phyloP scores from a whole-genome alignment of 2,329 filamentous ascomycete species.

The Monosporascus sp. region DNA sequence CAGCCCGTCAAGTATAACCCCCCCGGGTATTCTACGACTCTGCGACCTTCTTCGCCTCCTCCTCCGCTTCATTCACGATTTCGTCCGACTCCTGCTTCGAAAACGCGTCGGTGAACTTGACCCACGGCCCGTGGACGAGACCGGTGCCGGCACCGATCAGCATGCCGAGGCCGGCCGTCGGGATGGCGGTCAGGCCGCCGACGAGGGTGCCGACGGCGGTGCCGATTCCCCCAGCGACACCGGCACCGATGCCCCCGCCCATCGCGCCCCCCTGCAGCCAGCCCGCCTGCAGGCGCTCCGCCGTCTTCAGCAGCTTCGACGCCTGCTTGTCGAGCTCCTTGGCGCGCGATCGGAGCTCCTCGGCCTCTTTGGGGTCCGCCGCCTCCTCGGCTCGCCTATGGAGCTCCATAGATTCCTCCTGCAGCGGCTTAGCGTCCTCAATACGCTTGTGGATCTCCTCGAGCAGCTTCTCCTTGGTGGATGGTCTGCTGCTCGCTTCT shows the following conservation, averaged over 20 bases:
- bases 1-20: too few relatives aligned
- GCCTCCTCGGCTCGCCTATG: conserved; percentile 23
- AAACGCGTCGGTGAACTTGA: conserved; percentile 26
- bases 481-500: conserved; percentile 11
- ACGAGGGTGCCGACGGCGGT: conserved; percentile 25
- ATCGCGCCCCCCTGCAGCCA: conserved; percentile 28
- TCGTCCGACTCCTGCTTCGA: conserved; percentile 24
- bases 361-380: conserved; percentile 19
- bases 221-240: conserved; percentile 26
- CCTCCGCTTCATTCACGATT: conserved; percentile 23
- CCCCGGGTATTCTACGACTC: conserved; percentile 1
- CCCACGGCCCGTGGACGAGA: conserved; percentile 28
- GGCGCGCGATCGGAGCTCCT: conserved; percentile 23
- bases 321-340: conserved; percentile 25
- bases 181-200: conserved; percentile 25
- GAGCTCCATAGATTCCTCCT: conserved; percentile 22
- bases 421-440: conserved; percentile 25
- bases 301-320: conserved; percentile 24
- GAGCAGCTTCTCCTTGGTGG: conserved; percentile 26
- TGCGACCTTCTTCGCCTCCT: conserved; percentile 18
- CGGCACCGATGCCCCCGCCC: conserved; percentile 28
- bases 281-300: conserved; percentile 26
- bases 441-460: conserved; percentile 25
- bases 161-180: conserved; percentile 26
- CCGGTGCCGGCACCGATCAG: conserved; percentile 27